Conservation (phyloP, 257 asterid species). For the Datura wrightii region DNA sequence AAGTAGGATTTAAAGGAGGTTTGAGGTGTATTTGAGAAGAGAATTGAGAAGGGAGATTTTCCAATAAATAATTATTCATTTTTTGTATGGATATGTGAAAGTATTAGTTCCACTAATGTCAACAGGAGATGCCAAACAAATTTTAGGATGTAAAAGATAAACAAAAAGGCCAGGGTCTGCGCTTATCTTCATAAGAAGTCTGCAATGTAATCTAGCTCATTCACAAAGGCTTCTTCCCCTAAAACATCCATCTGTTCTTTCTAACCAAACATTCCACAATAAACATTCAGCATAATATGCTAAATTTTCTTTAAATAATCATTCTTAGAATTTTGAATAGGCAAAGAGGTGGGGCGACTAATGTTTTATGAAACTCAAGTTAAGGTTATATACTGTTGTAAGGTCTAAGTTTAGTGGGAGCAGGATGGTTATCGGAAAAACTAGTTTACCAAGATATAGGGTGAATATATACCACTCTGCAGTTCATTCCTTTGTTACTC, state of each 20-base stretch:
- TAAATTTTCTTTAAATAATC: background rate
- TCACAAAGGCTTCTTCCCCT: too few relatives aligned
- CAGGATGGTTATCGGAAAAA: background rate
- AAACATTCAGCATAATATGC: background rate
- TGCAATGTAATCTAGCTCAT: background rate
- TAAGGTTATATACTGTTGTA: background rate
- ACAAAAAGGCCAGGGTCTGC: background rate
- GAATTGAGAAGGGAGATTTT: background rate
- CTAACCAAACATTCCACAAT: background rate
- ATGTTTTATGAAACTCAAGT: background rate
- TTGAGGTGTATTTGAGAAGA: background rate
- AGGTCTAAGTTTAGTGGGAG: background rate
- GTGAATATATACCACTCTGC: background rate
- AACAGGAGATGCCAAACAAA: background rate
- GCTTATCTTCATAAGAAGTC: background rate
- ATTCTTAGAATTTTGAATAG: background rate
- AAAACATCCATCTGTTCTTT: background rate
- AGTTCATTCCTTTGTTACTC: background rate
- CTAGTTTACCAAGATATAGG: constrained; percentile 2
- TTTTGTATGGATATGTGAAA: background rate
- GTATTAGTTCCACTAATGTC: background rate
- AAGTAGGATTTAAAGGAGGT: background rate
- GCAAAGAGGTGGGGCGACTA: background rate
- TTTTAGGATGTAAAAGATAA: background rate
- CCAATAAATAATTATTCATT: background rate